Evolutionary conservation across 371 early-diverging fungal genomes (phyloP), one percentile per base, ranked within the genome.

Genomic region (Syncephalis plumigaleata): DNA sequence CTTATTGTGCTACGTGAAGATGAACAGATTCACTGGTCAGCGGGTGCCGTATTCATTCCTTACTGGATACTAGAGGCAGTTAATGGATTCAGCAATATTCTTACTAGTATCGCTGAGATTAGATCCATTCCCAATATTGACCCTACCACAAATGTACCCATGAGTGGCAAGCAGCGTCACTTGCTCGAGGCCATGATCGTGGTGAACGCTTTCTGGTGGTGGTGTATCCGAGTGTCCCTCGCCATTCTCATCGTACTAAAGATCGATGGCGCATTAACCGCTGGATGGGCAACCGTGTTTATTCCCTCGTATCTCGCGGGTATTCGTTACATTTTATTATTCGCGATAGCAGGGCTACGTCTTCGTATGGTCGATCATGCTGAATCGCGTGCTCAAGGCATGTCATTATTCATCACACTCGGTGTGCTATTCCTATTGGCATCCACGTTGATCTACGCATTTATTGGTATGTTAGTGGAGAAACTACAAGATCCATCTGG

Each of bases 271-370:
- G 40, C 60, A 11, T 63, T 73, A 45, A 58, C 54, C 8, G 70
- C 67, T 50, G 70, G 72, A n/a, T 85, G 86, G 87, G 75, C 56
- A 0, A 46, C 82, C n/a, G 70, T 84, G 9, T 89, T 91, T 56
- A 70, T 77, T 17, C 92, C 92, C 0, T 51, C 75, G 9, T 88
- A 84, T 54, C 53, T 87, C 18, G 62, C 73, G 17, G 77, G 72
- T 3, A 42, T 77, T 50, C 70, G 73, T 54, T 76, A 73, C 55
- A 55, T 66, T 9, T 18, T 74, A 15, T 56, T 70, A 46, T 56
- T 83, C 36, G 51, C 63, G 2, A 38, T 62, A 20, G 64, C 75
- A 18, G 73, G 72, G 38, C 49, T 53, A 17, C 67, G 67, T 11
- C 56, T 45, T 23, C 51, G 73, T 53, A 70, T 71, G 37, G 66